Evolutionary conservation across 345 rosid genomes (phyloP), one percentile per base, ranked within the genome.

Genomic region (Geranium rotundifolium): DNA sequence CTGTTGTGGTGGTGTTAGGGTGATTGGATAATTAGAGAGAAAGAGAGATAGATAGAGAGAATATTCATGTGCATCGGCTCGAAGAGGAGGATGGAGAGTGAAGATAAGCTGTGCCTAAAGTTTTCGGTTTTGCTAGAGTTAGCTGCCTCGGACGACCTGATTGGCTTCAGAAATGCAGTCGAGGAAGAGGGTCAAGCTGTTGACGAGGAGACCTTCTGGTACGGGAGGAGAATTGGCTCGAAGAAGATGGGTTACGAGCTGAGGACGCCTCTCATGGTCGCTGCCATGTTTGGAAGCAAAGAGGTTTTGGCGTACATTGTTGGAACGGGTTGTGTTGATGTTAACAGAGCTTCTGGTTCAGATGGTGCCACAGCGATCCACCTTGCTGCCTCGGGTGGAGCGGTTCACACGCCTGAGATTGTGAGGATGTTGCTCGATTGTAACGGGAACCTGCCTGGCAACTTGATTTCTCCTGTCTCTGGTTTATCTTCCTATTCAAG

Each of bases 291-390:
- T 56, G 96, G 95, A 58, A 87, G 95, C 84, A 80, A 77, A 71
- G 83, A 74, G 64, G 79, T 92, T 4, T 70, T 89, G 73, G 68
- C 55, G 34, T 87, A 81, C 63, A 83, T 87, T 15, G 54, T 85
- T 34, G 75, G 61, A 30, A 78, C 76, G 0, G 87, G 89, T 17
- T 62, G 64, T 68, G 84, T 74, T 0, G 87, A 89, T 58, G 85
- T 89, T 37, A 87, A 89, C 65, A 73, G 78, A 61, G 71, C 83
- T 12, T 80, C 81, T 59, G 96, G 95, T 17, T 78, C 85, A 0
- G 95, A 85, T 76, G 85, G 86, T n/a, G 92, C 81, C 60, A 84
- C 96, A 0, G 93, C 96, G 6, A 83, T 89, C 55, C 96, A 89
- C 77, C 89, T 91, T 57, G 98, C 96, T 20, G 85, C 79, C 19